phyloP scores from a whole-genome alignment of 2,329 filamentous ascomycete genomes.

The Phyllosticta citrichinensis region DNA sequence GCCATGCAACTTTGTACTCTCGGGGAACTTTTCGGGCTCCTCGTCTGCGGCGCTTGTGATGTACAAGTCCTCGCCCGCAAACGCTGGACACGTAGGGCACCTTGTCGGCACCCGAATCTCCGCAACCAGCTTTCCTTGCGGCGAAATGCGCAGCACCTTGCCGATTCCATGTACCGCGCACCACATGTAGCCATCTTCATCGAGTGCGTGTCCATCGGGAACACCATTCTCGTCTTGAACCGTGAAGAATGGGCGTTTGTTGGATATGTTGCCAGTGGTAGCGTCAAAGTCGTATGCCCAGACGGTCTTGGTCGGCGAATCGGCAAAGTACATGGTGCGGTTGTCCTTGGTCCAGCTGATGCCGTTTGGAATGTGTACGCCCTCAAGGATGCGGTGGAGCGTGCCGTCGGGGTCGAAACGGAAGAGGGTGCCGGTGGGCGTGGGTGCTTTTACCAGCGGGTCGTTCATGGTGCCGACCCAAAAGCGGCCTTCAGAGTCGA shows the following conservation, averaged over 20 bases:
- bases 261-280: conserved; percentile 53
- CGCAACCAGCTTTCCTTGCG: conserved; percentile 59
- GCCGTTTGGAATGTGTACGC: conserved; percentile 72
- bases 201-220: conserved; percentile 78
- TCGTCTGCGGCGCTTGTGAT: conserved; percentile 71
- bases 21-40: conserved; percentile 51
- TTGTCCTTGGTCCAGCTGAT: conserved; percentile 68
- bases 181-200: conserved; percentile 81
- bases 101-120: conserved; percentile 67
- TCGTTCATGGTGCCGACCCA: conserved; percentile 87
- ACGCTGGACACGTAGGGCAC: conserved; percentile 72
- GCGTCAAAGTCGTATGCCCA: conserved; percentile 64
- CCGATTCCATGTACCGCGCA: conserved; percentile 72
- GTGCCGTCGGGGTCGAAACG: conserved; percentile 55
- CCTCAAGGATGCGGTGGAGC: conserved; percentile 49
- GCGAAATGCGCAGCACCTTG: conserved; percentile 64
- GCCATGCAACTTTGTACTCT: conserved; percentile 56
- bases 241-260: conserved; percentile 63
- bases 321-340: conserved; percentile 71
- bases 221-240: conserved; percentile 44
- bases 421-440: conserved; percentile 56
- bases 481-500: conserved; percentile 70
- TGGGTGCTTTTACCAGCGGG: conserved; percentile 49
- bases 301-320: conserved; percentile 62
- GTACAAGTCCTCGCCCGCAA: conserved; percentile 63